Conservation (phyloP, 192 early-diverging fungal genomes). For the Entrophospora sp. region DNA sequence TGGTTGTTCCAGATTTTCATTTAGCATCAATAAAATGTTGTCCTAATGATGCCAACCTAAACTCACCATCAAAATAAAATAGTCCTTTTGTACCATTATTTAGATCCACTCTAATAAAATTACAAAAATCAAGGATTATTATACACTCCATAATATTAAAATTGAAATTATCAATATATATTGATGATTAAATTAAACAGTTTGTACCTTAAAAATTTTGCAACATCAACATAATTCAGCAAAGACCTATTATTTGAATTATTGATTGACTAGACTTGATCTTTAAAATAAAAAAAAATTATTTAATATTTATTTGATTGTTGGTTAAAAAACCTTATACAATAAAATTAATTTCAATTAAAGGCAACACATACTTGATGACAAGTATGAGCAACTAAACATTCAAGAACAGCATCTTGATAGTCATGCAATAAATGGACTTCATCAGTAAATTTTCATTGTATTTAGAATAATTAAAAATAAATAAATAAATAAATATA, state of each 20-base stretch:
- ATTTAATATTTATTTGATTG: too few relatives aligned
- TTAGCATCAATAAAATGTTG: conserved; percentile 95
- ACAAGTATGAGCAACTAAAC: conserved; percentile 88
- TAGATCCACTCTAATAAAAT: neutral
- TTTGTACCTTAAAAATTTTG: conserved; percentile 80
- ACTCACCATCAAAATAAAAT: conserved; percentile 94
- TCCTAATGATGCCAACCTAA: conserved; percentile 90
- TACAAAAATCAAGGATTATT: neutral
- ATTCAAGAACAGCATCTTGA: conserved; percentile 93
- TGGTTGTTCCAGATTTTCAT: conserved; percentile 67
- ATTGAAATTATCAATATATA: too few relatives aligned
- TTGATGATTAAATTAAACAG: too few relatives aligned
- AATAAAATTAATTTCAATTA: too few relatives aligned
- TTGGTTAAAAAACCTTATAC: too few relatives aligned
- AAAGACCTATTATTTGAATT: conserved; percentile 95
- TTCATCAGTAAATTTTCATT: conserved; percentile 98
- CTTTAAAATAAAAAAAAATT: neutral
- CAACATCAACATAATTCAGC: conserved; percentile 96
- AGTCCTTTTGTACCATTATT: conserved; percentile 46
- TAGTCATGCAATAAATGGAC: conserved; percentile 96
- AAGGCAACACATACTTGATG: conserved; percentile 52
- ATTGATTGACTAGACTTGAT: conserved; percentile 84
- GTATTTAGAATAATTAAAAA: too few relatives aligned
- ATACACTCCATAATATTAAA: too few relatives aligned
- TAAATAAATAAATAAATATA: too few relatives aligned